Base-by-base conservation (phyloP, 202 grass and related monocot genomes). In the Setaria italica region DNA sequence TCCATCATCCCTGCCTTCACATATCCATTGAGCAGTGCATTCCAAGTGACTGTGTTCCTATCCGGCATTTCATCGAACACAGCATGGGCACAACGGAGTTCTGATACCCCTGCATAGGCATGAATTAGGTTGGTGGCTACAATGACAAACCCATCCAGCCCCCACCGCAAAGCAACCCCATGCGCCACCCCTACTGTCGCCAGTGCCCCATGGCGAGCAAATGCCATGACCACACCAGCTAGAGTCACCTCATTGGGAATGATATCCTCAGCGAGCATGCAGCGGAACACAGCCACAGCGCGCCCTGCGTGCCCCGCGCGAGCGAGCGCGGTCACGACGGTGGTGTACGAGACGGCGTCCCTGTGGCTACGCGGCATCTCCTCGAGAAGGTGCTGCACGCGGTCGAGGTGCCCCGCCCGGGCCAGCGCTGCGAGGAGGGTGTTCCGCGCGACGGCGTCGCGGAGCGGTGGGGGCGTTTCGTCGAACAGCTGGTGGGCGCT, bases 51-150 rank as follows among this genome's bases (percentile, higher is more conserved):
- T 0, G 75, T 84, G 58, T 87, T 91, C 85, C 72, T 88, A 16
- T 88, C 19, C 0, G 53, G 65, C 80, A 93, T 96, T 80, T 43
- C 6, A 33, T 91, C 84, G 69, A 96, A 96, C 79, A 91, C 17
- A 16, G 51, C 51, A 35, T 57, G 83, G 1, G 91, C 85, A 19
- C 60, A 70, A 72, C 32, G 56, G 74, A 94, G n/a, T 6, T 80
- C 78, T 73, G 49, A 72, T 9, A 67, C 83, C 10, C 57, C 54
- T 0, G 82, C 87, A 45, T 94, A 94, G 6, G 74, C 65, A 54
- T 88, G 87, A 8, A 94, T 69, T 78, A 94, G 67, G 88, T 88
- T 94, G 54, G 92, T 94, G 39, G 67, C 82, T 0, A 94, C 92
- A 9, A 91, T 50, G 82, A 94, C 67, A 1, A 80, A 84, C 3